These are phyloP conservation scores for Pleurostoma richardsiae DNA, from an alignment of 2,329 filamentous ascomycete genomes.

Conservation along the genomic window DNA sequence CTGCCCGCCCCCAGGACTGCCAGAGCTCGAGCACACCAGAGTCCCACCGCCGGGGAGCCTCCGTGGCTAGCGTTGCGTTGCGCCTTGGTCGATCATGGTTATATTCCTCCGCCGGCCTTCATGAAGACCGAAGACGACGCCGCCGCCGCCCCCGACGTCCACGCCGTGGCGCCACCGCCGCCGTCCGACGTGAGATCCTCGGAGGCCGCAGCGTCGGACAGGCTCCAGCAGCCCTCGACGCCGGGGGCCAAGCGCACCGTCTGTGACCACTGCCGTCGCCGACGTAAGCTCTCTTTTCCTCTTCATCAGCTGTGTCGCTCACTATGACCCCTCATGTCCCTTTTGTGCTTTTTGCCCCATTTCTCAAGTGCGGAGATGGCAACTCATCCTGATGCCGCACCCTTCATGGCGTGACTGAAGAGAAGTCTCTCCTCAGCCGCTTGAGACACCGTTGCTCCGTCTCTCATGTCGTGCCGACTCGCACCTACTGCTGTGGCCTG, in stretches of 20 bases:
- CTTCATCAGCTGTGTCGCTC: background rate
- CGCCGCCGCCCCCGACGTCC: slow-evolving; percentile 6
- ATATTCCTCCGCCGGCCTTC: background rate
- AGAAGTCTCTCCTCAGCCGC: no score
- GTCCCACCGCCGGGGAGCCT: no score
- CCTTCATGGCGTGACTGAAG: no score
- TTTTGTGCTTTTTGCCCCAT: slow-evolving; percentile 1
- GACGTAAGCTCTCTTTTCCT: slow-evolving; percentile 25
- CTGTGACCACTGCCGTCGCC: slow-evolving; percentile 38
- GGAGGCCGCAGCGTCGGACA: background rate
- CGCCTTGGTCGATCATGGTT: background rate
- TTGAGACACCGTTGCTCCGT: background rate
- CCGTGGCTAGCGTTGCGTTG: no score
- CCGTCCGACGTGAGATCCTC: slow-evolving; percentile 1
- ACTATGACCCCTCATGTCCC: slow-evolving; percentile 6
- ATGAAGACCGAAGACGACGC: slow-evolving; percentile 13
- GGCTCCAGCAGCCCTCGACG: background rate
- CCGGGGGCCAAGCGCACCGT: slow-evolving; percentile 27
- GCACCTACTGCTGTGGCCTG: background rate
- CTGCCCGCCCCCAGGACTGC: no score
- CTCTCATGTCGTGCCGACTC: background rate
- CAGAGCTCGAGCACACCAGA: no score
- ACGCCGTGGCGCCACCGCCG: slow-evolving; percentile 5
- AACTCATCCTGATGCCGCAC: no score
- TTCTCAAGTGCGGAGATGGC: background rate